Conservation (phyloP, 2,329 filamentous ascomycete species). For the Penicillium fuscoglaucum region DNA sequence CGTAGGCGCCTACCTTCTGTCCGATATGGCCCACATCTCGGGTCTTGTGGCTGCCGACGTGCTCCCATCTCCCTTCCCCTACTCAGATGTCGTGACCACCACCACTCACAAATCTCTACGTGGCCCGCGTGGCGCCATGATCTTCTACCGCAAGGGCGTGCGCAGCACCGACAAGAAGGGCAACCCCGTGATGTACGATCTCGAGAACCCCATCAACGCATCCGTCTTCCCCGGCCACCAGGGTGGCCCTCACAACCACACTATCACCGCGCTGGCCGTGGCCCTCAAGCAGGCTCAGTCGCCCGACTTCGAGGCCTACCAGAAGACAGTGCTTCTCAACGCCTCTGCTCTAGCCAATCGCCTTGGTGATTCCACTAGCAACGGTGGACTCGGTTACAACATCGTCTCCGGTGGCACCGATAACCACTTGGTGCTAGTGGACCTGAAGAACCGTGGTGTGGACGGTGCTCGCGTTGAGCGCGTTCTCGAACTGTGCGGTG, state of each 20-base stretch:
- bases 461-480: slow-evolving; percentile 93
- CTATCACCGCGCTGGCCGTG: slow-evolving; percentile 93
- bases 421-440: slow-evolving; percentile 94
- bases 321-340: slow-evolving; percentile 87
- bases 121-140: slow-evolving; percentile 97
- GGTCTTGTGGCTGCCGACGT: slow-evolving; percentile 91
- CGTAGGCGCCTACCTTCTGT: slow-evolving; percentile 89
- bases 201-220: slow-evolving; percentile 96
- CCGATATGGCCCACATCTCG: slow-evolving; percentile 99
- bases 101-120: slow-evolving; percentile 99
- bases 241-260: slow-evolving; percentile 98
- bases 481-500: slow-evolving; percentile 85
- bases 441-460: slow-evolving; percentile 81
- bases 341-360: slow-evolving; percentile 82
- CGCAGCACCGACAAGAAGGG: slow-evolving; percentile 89
- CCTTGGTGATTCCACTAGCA: slow-evolving; percentile 68
- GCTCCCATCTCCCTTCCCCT: slow-evolving; percentile 86
- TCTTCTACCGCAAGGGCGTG: slow-evolving; percentile 98
- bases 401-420: slow-evolving; percentile 95
- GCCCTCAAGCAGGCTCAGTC: slow-evolving; percentile 91
- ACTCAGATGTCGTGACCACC: slow-evolving; percentile 96
- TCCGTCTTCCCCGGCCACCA: slow-evolving; percentile 99
- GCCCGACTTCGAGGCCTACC: slow-evolving; percentile 90
- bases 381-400: slow-evolving; percentile 77
- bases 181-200: slow-evolving; percentile 85